Percentiles rank a stretch among this genome's conserved stretches.
Evolutionary conservation across 2,329 filamentous ascomycete species (phyloP).

Genomic region (Curvularia lunata): DNA sequence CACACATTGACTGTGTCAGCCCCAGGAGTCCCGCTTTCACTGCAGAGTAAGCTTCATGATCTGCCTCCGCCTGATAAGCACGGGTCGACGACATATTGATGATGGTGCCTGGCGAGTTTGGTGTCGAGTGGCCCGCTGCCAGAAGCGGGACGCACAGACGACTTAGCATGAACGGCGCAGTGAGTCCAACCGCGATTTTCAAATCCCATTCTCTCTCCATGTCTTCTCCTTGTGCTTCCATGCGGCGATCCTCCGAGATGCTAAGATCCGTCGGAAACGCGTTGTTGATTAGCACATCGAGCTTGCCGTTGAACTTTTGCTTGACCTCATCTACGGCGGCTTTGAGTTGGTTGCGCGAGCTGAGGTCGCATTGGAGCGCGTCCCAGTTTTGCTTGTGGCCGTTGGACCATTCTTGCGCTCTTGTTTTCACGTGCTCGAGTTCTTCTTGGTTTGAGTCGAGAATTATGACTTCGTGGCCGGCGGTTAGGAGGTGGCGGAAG

Average conservation of each 20-base stretch:
- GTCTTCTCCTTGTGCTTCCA: slow-evolving; percentile 41
- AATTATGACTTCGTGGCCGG: slow-evolving; percentile 55
- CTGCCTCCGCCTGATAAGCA: slow-evolving; percentile 56
- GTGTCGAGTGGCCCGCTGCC: slow-evolving; percentile 22
- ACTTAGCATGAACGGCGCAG: slow-evolving; percentile 42
- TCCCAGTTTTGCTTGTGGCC: slow-evolving; percentile 23
- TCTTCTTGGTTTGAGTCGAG: slow-evolving; percentile 54
- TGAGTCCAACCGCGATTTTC: slow-evolving; percentile 44
- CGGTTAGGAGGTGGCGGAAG: slow-evolving; percentile 51
- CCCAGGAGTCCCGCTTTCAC: slow-evolving; percentile 60
- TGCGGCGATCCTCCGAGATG: slow-evolving; percentile 31
- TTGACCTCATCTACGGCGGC: slow-evolving; percentile 46
- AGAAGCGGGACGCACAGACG: slow-evolving; percentile 43
- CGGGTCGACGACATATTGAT: slow-evolving; percentile 60
- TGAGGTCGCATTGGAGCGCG: slow-evolving; percentile 49
- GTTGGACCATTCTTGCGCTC: slow-evolving; percentile 38
- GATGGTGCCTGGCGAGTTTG: slow-evolving; percentile 39
- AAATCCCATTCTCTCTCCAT: slow-evolving; percentile 45
- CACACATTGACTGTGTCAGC: slow-evolving; percentile 57
- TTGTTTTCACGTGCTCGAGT: slow-evolving; percentile 45
- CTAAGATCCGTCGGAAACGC: slow-evolving; percentile 41
- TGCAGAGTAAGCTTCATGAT: slow-evolving; percentile 59
- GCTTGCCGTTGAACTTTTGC: slow-evolving; percentile 42
- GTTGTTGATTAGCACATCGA: slow-evolving; percentile 48
- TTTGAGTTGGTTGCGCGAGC: slow-evolving; percentile 48